These are phyloP conservation scores for Lactarius sanguifluus DNA, from an alignment of 768 basidiomycete species.

Conservation along the genomic window DNA sequence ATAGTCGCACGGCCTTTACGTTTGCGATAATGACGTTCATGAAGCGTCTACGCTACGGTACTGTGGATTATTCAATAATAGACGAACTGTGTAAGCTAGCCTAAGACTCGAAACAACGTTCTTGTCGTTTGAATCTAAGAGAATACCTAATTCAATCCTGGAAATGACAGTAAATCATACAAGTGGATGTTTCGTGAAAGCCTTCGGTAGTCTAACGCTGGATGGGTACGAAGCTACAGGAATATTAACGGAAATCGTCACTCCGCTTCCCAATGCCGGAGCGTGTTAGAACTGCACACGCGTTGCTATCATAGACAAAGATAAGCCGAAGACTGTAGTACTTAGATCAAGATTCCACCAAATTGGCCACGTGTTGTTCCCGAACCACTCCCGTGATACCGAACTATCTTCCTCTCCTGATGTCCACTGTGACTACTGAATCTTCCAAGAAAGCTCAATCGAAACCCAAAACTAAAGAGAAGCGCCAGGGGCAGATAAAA, in stretches of 20 bases:
- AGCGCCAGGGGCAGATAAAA: slow-evolving; percentile 34
- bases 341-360: no score
- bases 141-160: no score
- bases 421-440: slow-evolving; percentile 25
- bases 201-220: background rate
- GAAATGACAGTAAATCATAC: no score
- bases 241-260: background rate
- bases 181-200: background rate
- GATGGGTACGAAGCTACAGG: no score
- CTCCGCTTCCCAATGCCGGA: no score
- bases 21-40: background rate
- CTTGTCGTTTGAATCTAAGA: no score
- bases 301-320: no score
- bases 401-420: background rate
- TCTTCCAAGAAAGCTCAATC: slow-evolving; percentile 30
- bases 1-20: slow-evolving; percentile 6
- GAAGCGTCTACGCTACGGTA: background rate
- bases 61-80: background rate
- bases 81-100: no score
- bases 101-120: no score
- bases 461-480: slow-evolving; percentile 36
- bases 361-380: background rate
- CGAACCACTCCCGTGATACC: background rate
- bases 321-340: background rate
- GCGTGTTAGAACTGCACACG: no score